A percentile compares a stretch with the other conserved stretches of the same genome.
Evolutionary conservation across 2,329 filamentous ascomycete genomes (phyloP).

Genomic region (Colletotrichum godetiae): DNA sequence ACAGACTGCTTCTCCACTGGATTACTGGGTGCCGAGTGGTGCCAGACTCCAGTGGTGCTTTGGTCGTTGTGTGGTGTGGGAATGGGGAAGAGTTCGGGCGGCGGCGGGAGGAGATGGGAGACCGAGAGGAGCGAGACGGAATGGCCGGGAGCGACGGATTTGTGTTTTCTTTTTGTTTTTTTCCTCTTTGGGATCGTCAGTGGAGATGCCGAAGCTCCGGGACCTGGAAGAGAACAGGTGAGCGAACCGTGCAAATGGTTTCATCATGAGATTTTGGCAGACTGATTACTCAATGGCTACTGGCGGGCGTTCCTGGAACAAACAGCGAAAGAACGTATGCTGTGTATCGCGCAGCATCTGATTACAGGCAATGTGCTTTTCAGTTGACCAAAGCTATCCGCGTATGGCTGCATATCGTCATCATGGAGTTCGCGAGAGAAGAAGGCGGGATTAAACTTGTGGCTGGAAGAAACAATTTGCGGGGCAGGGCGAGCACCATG

Average conservation of each 20-base stretch:
- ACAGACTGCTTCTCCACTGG: neutral
- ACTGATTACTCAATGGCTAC: neutral
- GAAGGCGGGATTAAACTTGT: neutral
- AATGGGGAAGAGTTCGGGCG: neutral
- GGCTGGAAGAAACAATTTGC: slow-evolving; percentile 7
- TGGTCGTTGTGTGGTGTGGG: neutral
- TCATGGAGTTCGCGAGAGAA: neutral
- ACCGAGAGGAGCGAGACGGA: slow-evolving; percentile 10
- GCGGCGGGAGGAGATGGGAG: neutral
- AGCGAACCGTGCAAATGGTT: neutral
- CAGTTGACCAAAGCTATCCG: neutral
- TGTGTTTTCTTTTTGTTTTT: neutral
- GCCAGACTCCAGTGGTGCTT: neutral
- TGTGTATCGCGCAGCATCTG: neutral
- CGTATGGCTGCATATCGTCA: slow-evolving; percentile 7
- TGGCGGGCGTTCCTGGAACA: neutral
- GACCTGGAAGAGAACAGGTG: neutral
- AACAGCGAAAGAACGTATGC: neutral
- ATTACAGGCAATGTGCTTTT: neutral
- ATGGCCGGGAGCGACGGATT: slow-evolving; percentile 14
- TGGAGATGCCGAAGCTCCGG: slow-evolving; percentile 34
- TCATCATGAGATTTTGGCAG: neutral
- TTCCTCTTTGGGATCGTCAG: neutral
- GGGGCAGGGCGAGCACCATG: neutral
- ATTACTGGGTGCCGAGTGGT: too few species aligned